Percentiles rank a stretch among this genome's conserved stretches.
These are phyloP conservation scores for Kregervanrija delftensis DNA, from an alignment of 805 yeast genomes.

Conservation along the genomic window DNA sequence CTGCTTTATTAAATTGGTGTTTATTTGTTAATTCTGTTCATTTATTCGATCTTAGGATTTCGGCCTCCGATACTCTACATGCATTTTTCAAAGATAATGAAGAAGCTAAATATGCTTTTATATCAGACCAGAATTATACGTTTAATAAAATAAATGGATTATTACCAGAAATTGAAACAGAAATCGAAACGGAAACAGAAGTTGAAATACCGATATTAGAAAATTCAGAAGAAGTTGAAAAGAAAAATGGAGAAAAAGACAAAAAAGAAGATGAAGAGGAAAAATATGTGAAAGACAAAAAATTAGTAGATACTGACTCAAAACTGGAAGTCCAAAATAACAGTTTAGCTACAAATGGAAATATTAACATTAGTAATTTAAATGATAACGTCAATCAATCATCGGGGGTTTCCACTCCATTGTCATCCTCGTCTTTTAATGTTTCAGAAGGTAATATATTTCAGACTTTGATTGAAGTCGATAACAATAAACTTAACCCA, in stretches of 20 bases:
- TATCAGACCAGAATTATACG: conserved; percentile 55
- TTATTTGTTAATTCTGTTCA: conserved; percentile 76
- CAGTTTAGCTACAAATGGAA: neutral
- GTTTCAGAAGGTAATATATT: conserved; percentile 55
- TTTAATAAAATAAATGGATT: conserved; percentile 28
- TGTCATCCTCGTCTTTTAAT: neutral
- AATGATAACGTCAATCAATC: neutral
- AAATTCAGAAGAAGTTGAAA: conserved; percentile 1
- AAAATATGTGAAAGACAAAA: neutral
- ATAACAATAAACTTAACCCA: conserved; percentile 71
- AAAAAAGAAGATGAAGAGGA: neutral
- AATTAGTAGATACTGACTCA: neutral
- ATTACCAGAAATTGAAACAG: conserved; percentile 9
- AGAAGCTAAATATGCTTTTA: conserved; percentile 53
- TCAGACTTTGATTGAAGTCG: conserved; percentile 66
- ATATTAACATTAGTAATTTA: no score
- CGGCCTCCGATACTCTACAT: conserved; percentile 58
- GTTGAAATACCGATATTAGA: neutral
- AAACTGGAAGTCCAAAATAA: neutral
- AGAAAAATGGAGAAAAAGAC: conserved; percentile 1
- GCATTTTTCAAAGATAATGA: conserved; percentile 62
- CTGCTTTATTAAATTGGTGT: conserved; percentile 79
- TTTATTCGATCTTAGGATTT: conserved; percentile 72
- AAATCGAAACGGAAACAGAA: neutral
- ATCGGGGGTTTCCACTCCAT: conserved; percentile 17